Evolutionary conservation across 371 early-diverging fungal genomes (phyloP), one percentile per base, ranked within the genome.

Genomic region (Paraphysoderma sedebokerense): DNA sequence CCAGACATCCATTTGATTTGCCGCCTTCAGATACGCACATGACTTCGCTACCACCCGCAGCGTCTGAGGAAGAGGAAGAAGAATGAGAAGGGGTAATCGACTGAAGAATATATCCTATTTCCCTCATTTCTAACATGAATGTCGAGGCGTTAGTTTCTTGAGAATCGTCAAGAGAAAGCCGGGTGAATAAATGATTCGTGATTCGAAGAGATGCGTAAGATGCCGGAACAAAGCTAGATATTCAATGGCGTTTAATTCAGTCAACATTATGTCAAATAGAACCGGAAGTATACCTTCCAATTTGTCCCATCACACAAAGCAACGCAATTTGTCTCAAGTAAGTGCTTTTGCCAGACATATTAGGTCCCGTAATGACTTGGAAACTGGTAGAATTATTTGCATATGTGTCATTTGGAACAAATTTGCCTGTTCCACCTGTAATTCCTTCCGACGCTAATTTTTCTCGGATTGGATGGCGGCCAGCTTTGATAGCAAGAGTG

Each of bases 281-380:
- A n/a, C n/a, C n/a, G n/a, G n/a, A n/a, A n/a, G n/a, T n/a, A n/a
- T 75, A 89, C 36, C 77, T 79, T 19, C 98, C 98, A 23, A 91
- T 83, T 38, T 99, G 98, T 0, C 93, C 92, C 79, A 98, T 78
- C 38, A 98, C 73, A n/a, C 57, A 67, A 33, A 93, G 51, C 12
- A 93, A 64, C 0, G 87, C 88, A 17, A 92, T 66, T 50, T 90
- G 92, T n/a, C 82, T 74, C 28, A 98, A 53, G 57, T 96, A 98
- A 5, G 97, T 91, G 13, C 87, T 79, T 58, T 95, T 95, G 13
- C 96, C 96, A 44, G 82, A 83, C 98, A 97, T 98, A 58, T 99
- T 99, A 1, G 98, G 89, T 0, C 99, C 99, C 0, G 90, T 92
- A 8, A 98, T 79, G 12, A 97, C 66, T 35, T 87, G 86, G 48